Percentiles rank a stretch among this genome's conserved stretches.
These are phyloP conservation scores for Anisogramma anomala DNA, from an alignment of 2,329 filamentous ascomycete species.

Conservation along the genomic window DNA sequence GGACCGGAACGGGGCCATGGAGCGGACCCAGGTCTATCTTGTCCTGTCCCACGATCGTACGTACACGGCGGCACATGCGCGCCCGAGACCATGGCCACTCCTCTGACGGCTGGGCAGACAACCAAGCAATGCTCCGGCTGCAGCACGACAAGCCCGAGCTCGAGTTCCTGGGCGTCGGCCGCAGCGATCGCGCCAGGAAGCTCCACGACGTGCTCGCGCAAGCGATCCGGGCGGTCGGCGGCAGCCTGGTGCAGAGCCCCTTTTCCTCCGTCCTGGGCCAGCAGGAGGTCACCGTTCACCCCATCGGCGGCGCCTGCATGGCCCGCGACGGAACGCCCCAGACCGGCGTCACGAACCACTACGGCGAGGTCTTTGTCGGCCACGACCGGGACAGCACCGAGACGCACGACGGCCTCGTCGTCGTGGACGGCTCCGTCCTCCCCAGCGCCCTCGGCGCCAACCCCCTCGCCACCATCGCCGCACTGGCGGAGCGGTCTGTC, in stretches of 20 bases:
- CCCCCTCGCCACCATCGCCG: constrained; percentile 57
- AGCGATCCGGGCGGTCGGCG: constrained; percentile 47
- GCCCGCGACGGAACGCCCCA: constrained; percentile 43
- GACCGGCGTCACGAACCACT: constrained; percentile 49
- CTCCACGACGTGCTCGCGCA: constrained; percentile 40
- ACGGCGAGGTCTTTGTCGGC: constrained; percentile 44
- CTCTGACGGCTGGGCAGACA: constrained; percentile 25
- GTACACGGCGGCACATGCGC: constrained; percentile 10
- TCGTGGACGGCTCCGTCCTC: constrained; percentile 50
- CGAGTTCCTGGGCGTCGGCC: constrained; percentile 47
- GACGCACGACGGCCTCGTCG: constrained; percentile 45
- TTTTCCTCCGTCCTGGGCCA: constrained; percentile 44
- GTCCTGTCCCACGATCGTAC: constrained; percentile 55
- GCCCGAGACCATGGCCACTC: not conserved
- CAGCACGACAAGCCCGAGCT: constrained; percentile 48
- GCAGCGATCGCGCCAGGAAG: constrained; percentile 40
- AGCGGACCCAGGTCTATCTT: constrained; percentile 51
- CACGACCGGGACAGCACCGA: constrained; percentile 25
- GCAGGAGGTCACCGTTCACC: constrained; percentile 54
- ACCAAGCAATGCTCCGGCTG: constrained; percentile 48
- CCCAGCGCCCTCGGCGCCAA: constrained; percentile 52
- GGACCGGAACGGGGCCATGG: constrained; percentile 40
- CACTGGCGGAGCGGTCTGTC: constrained; percentile 53
- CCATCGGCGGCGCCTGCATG: constrained; percentile 55
- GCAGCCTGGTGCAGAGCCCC: constrained; percentile 47